These are phyloP conservation scores for Anthracocystis panici-leucophaei DNA, from an alignment of 1,284 basidiomycete genomes.

Conservation along the genomic window DNA sequence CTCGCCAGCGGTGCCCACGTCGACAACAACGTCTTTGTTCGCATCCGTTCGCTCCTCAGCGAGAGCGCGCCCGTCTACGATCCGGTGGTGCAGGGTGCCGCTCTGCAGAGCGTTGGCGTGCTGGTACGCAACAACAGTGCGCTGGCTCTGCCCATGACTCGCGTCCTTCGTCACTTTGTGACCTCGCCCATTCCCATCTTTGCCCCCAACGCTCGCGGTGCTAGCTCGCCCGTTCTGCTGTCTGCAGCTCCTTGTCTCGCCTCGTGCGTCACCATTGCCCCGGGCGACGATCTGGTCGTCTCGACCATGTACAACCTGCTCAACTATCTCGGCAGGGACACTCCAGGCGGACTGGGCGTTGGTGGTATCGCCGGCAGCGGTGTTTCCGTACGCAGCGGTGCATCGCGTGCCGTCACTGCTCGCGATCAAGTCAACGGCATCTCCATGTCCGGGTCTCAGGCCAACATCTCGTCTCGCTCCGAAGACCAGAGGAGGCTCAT, in stretches of 20 bases:
- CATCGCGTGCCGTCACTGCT: slow-evolving; percentile 62
- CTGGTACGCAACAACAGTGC: slow-evolving; percentile 86
- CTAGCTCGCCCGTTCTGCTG: slow-evolving; percentile 81
- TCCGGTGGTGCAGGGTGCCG: slow-evolving; percentile 84
- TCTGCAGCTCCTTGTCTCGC: slow-evolving; percentile 90
- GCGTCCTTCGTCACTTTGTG: slow-evolving; percentile 86
- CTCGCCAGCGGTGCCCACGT: slow-evolving; percentile 68
- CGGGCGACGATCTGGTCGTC: slow-evolving; percentile 89
- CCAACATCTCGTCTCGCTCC: slow-evolving; percentile 70
- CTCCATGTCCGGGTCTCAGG: slow-evolving; percentile 42
- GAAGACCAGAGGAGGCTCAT: slow-evolving; percentile 87
- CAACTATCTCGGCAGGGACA: slow-evolving; percentile 86
- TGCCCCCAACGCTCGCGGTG: slow-evolving; percentile 73
- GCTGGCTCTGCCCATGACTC: slow-evolving; percentile 81
- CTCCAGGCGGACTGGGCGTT: slow-evolving; percentile 70
- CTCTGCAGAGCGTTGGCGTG: slow-evolving; percentile 82
- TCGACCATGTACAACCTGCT: slow-evolving; percentile 95
- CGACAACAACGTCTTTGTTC: slow-evolving; percentile 79
- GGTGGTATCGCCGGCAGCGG: slow-evolving; percentile 72
- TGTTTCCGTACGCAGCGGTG: slow-evolving; percentile 73
- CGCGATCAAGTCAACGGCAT: slow-evolving; percentile 45
- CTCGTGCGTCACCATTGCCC: slow-evolving; percentile 85
- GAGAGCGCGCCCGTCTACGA: slow-evolving; percentile 84
- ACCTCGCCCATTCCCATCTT: slow-evolving; percentile 89
- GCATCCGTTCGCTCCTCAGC: slow-evolving; percentile 82